Base-by-base conservation (phyloP, 208 protist species). In the Herpetomonas samuelpessoai region DNA sequence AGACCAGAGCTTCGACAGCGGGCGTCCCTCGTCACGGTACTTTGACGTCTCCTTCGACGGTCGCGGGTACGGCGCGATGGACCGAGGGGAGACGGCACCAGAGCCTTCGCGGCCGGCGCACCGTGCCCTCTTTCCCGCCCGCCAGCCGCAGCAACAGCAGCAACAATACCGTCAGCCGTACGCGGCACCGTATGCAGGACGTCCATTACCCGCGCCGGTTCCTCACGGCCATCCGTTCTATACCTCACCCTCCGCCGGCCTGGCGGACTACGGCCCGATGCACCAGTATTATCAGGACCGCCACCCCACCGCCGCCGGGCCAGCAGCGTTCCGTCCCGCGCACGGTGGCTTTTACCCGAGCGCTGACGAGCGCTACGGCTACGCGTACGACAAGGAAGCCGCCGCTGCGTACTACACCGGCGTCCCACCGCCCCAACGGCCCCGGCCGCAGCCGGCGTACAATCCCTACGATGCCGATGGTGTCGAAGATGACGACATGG, bases 1-100 rank as follows among this genome's bases (percentile, higher is more conserved):
- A 19, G 28, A 46, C 47, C 51, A 64, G 28, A 55, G 30, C 29
- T 41, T 41, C 35, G 35, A 41, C 35, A 41, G 35, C 35, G 35
- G 35, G 9, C 35, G 14, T 14, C 35, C 35, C 35, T 41, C 35
- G 9, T 41, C 35, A 41, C 35, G 35, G 6, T 14, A 41, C 35
- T 41, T 41, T 41, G 35, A 41, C 35, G n/a, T n/a, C n/a, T n/a
- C n/a, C n/a, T n/a, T n/a, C n/a, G 35, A 41, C 35, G 35, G 9
- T 18, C 35, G 14, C 35, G 35, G 35, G 9, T 18, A 41, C 35
- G 35, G 9, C 35, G 35, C 14, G 9, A n/a, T n/a, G n/a, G n/a
- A n/a, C n/a, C n/a, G n/a, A n/a, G n/a, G n/a, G n/a, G 35, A 6
- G 35, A 14, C 35, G 9, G 35, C 35, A 6, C 9, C 6, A 14